Evolutionary conservation across 2,329 filamentous ascomycete genomes (phyloP).

Genomic region (Ophiobolus disseminans): DNA sequence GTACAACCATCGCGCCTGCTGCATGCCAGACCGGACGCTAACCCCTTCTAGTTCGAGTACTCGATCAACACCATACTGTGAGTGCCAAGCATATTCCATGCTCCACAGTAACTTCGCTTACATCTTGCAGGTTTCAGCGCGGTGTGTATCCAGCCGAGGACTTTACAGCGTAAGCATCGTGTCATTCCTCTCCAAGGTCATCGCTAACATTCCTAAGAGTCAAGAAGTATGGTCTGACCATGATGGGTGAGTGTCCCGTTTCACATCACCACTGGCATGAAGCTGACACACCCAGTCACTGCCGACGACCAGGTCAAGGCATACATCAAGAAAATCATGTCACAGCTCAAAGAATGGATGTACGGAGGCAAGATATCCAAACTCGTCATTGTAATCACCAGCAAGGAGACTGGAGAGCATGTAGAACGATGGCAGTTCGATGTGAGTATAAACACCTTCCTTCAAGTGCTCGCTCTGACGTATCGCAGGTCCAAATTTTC

Average conservation of each 20-base stretch:
- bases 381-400: constrained; percentile 93
- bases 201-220: constrained; percentile 61
- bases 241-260: constrained; percentile 72
- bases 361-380: constrained; percentile 95
- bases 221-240: constrained; percentile 99
- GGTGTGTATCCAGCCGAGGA: constrained; percentile 90
- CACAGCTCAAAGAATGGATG: constrained; percentile 98
- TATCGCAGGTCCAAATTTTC: constrained; percentile 64
- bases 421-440: constrained; percentile 99
- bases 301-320: constrained; percentile 98
- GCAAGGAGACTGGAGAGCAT: constrained; percentile 95
- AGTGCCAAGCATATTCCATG: constrained; percentile 32
- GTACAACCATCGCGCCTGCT: constrained; percentile 45
- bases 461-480: constrained; percentile 10
- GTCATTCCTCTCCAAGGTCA: background rate
- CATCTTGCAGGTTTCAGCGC: constrained; percentile 74
- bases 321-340: constrained; percentile 99
- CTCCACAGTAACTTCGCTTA: constrained; percentile 14
- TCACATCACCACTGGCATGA: background rate
- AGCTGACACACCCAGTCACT: constrained; percentile 66
- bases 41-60: constrained; percentile 78
- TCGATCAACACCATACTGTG: constrained; percentile 97
- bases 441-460: constrained; percentile 56
- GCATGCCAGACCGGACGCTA: constrained; percentile 7
- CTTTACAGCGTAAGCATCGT: constrained; percentile 77